Base-by-base conservation (phyloP, 208 protist genomes). In the Acanthamoeba royreba region DNA sequence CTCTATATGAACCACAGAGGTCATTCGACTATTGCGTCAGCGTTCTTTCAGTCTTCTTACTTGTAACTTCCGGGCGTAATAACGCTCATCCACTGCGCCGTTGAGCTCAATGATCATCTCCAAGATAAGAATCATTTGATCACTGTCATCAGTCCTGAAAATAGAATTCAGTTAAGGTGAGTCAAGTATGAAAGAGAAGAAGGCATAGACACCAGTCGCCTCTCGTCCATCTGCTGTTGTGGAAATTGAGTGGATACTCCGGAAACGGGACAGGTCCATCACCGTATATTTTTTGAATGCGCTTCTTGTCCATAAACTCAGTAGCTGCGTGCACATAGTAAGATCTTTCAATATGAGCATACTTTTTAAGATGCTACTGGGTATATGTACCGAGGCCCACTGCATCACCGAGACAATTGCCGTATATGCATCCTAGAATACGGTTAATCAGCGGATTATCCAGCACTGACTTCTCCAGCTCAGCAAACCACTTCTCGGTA, bases 141-240 rank as follows among this genome's bases (percentile, higher is more conserved):
- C 96, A 11, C 94, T 93, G 63, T 97, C 96, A 40, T 97, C 96
- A 7, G 96, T 97, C 96, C 95, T 94, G 88, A n/a, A n/a, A n/a
- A n/a, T n/a, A n/a, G n/a, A n/a, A n/a, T n/a, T n/a, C n/a, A n/a
- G n/a, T n/a, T n/a, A n/a, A n/a, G n/a, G n/a, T n/a, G n/a, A n/a
- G n/a, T n/a, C n/a, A n/a, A n/a, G n/a, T n/a, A n/a, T n/a, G 38
- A 72, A 42, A 15, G 25, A 35, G 0, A 72, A 0, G 15, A 77
- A 4, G 66, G 66, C 7, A 35, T 25, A 55, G 35, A 15, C 42
- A 90, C 53, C 91, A 97, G 86, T 97, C 95, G 45, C 93, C 94
- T 31, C 93, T 38, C 53, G 79, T 58, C 95, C 95, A 97, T 49
- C 88, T 52, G 19, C 53, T 55, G 47, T 93, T 93, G 94, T 96